These are phyloP conservation scores for Botrytis fragariae DNA, from an alignment of 2,329 filamentous ascomycete species.

Conservation along the genomic window DNA sequence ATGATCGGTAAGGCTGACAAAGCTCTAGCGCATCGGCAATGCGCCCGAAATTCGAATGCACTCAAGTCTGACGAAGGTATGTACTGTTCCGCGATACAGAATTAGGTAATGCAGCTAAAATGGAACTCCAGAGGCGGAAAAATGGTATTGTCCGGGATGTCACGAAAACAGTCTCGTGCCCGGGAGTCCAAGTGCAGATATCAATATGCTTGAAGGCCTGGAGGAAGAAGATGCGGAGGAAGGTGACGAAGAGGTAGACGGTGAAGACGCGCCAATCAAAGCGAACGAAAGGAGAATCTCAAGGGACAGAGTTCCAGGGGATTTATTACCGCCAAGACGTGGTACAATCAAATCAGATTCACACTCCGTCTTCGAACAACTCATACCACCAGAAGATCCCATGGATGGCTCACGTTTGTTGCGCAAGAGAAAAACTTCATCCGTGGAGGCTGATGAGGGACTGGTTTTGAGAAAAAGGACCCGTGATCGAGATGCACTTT, in stretches of 20 bases:
- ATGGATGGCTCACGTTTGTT: slow-evolving; percentile 75
- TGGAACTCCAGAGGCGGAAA: slow-evolving; percentile 47
- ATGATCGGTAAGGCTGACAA: slow-evolving; percentile 42
- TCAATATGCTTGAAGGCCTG: slow-evolving; percentile 17
- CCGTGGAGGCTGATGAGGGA: slow-evolving; percentile 58
- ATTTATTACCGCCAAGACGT: slow-evolving; percentile 67
- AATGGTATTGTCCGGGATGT: slow-evolving; percentile 60
- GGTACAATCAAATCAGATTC: slow-evolving; percentile 65
- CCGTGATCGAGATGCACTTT: slow-evolving; percentile 30
- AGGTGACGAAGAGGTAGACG: slow-evolving; percentile 15
- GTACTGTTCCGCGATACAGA: neutral
- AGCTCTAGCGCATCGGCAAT: slow-evolving; percentile 81
- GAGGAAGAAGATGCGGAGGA: slow-evolving; percentile 19
- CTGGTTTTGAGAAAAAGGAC: slow-evolving; percentile 51
- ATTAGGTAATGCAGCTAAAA: slow-evolving; percentile 8
- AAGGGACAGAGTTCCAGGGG: slow-evolving; percentile 65
- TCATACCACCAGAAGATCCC: slow-evolving; percentile 69
- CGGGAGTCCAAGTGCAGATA: slow-evolving; percentile 31
- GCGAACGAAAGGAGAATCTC: slow-evolving; percentile 51
- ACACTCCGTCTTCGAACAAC: slow-evolving; percentile 73
- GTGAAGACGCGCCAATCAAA: slow-evolving; percentile 25
- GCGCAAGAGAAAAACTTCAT: slow-evolving; percentile 81
- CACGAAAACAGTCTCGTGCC: slow-evolving; percentile 48
- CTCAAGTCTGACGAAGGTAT: slow-evolving; percentile 63
- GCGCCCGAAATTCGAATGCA: slow-evolving; percentile 70